These are phyloP conservation scores for Wickerhamiella sergipiensis DNA, from an alignment of 805 yeast species.

Conservation along the genomic window DNA sequence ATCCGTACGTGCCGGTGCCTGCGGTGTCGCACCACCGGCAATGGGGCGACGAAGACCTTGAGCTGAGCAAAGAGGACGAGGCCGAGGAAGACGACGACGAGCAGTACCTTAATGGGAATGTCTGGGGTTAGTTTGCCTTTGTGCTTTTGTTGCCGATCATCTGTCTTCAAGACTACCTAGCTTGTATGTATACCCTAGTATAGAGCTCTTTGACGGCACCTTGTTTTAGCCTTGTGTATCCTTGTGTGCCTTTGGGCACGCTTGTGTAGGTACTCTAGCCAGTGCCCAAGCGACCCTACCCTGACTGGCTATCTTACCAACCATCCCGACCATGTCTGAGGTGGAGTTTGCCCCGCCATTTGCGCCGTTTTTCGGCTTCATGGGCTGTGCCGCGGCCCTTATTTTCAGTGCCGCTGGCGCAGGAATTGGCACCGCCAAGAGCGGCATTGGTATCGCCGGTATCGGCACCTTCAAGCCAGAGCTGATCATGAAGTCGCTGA, in stretches of 20 bases:
- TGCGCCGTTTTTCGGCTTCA: constrained; percentile 96
- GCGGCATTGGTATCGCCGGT: constrained; percentile 97
- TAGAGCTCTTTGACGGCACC: too few relatives aligned
- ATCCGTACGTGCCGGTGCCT: background rate
- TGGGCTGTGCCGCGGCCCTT: constrained; percentile 89
- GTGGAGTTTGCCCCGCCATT: constrained; percentile 68
- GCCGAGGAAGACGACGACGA: background rate
- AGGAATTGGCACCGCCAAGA: constrained; percentile 95
- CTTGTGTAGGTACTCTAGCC: too few relatives aligned
- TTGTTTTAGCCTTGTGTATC: too few relatives aligned
- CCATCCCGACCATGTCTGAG: constrained; percentile 1
- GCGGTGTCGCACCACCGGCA: background rate
- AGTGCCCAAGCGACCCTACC: too few relatives aligned
- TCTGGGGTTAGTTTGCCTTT: background rate
- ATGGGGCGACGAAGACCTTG: background rate
- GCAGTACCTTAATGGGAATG: background rate
- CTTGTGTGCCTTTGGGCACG: too few relatives aligned
- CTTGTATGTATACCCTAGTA: too few relatives aligned
- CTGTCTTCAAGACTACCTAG: too few relatives aligned
- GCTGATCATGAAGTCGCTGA: constrained; percentile 75
- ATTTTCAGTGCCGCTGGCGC: constrained; percentile 92
- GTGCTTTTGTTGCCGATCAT: too few relatives aligned
- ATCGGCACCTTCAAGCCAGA: constrained; percentile 97
- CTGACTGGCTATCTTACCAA: background rate
- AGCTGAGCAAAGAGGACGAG: background rate